A percentile compares a stretch with the other conserved stretches of the same genome.
phyloP scores from a whole-genome alignment of 2,329 filamentous ascomycete genomes.

The Alternaria atra region DNA sequence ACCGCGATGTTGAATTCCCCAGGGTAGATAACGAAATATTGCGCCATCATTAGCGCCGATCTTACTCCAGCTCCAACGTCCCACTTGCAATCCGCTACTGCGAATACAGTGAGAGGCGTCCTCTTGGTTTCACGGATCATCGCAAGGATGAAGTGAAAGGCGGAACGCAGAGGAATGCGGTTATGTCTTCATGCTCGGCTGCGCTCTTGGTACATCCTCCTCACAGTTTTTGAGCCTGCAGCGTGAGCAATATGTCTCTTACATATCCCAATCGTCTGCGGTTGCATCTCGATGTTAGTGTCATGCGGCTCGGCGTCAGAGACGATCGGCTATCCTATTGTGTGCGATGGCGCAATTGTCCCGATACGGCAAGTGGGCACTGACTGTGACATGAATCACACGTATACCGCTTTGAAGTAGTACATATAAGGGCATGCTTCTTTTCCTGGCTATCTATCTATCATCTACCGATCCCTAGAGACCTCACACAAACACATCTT shows the following conservation, averaged over 20 bases:
- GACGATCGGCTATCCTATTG: constrained; percentile 29
- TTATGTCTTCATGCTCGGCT: neutral
- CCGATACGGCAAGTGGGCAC: constrained; percentile 14
- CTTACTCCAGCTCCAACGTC: constrained; percentile 24
- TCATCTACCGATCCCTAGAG: neutral
- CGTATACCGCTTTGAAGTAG: neutral
- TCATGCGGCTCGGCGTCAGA: constrained; percentile 9
- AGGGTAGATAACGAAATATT: constrained; percentile 28
- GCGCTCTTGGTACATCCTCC: neutral
- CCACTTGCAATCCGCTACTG: neutral
- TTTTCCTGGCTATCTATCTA: neutral
- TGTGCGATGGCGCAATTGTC: constrained; percentile 50
- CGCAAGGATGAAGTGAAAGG: neutral
- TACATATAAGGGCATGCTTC: constrained; percentile 21
- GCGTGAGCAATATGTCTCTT: neutral
- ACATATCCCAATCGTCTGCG: neutral
- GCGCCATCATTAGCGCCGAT: constrained; percentile 25
- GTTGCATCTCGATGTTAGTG: constrained; percentile 10
- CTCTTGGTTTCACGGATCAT: neutral
- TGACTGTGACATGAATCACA: neutral
- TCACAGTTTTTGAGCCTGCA: neutral
- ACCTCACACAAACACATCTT: neutral
- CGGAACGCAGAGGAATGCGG: neutral
- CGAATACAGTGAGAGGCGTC: neutral
- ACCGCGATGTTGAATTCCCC: constrained; percentile 15